Conservation (phyloP, 192 early-diverging fungal species). For the Coemansia sp. region DNA sequence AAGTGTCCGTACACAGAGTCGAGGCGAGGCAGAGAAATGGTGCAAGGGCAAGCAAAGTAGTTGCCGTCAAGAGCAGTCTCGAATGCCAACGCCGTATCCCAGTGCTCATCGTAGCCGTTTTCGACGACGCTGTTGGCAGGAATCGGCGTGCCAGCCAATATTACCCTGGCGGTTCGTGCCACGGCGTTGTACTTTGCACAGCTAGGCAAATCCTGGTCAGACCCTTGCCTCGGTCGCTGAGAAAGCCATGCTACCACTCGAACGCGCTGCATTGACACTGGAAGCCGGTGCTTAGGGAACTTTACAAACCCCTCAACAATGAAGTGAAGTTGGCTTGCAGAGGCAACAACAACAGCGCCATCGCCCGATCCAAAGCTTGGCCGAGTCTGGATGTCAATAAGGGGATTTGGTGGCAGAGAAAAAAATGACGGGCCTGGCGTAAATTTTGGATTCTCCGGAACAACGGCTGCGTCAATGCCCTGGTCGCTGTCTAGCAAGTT, state of each 20-base stretch:
- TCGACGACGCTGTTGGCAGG: neutral
- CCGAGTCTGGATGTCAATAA: constrained; percentile 28
- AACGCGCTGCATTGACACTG: neutral
- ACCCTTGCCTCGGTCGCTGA: constrained; percentile 8
- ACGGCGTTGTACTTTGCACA: constrained; percentile 14
- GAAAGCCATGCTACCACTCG: constrained; percentile 38
- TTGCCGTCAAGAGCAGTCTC: constrained; percentile 23
- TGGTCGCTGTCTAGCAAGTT: neutral
- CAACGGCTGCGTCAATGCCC: neutral
- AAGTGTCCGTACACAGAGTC: constrained; percentile 13
- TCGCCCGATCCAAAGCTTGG: constrained; percentile 19
- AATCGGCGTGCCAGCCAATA: too few relatives aligned
- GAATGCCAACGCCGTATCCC: constrained; percentile 28
- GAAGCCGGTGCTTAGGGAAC: constrained; percentile 4
- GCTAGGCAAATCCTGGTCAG: constrained; percentile 9
- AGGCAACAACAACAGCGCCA: constrained; percentile 14
- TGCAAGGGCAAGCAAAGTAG: constrained; percentile 44
- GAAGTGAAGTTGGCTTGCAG: constrained; percentile 42
- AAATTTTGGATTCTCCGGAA: neutral
- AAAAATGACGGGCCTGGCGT: constrained; percentile 30
- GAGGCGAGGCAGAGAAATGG: constrained; percentile 29
- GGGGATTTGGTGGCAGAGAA: constrained; percentile 14
- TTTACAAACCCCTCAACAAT: constrained; percentile 41
- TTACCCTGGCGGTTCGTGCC: constrained; percentile 8
- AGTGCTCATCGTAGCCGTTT: neutral